Evolutionary conservation across 345 rosid genomes (phyloP), one percentile per base, ranked within the genome.

Genomic region (Rubroshorea leprosula): DNA sequence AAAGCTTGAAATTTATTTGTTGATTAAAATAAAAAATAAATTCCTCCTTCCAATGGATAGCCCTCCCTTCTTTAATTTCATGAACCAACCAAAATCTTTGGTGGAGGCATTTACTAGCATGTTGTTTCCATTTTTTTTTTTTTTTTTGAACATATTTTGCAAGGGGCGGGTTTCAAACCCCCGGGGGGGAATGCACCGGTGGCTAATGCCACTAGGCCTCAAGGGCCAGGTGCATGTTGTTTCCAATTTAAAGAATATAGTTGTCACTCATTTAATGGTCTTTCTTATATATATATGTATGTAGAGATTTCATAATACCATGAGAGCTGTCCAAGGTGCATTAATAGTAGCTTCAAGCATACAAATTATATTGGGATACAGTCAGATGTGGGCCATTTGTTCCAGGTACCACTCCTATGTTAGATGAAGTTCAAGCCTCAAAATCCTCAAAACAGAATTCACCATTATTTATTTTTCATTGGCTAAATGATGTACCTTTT

Each of bases 271-370:
- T 38, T 54, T 18, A 3, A 25, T 27, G 18, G 21, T 54, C 44
- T 47, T 48, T 21, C 4, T 49, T 67, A 23, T 54, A 22, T 54
- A 48, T 35, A 13, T 35, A 35, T 8, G n/a, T 67, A 14, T 72
- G 38, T 57, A 93, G 99, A 87, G 94, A 68, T 93, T 93, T 73
- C 76, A 83, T 18, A 80, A 70, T 66, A 93, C 99, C 51, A 93
- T 89, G 96, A 89, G 91, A 74, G 99, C 99, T 0, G 96, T 93
- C 53, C 99, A 93, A 83, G 99, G 97, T 43, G 99, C 99, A 31
- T 59, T 93, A 17, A 93, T 93, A 21, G 96, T 93, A 56, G 86
- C 97, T 74, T 93, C 99, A 50, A 93, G 97, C 66, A 73, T 93
- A 68, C 97, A 93, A 66, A 93, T 89, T 66, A 84, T 93, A 59